These are phyloP conservation scores for Coemansia sp. DNA, from an alignment of 192 early-diverging fungal species.

Conservation along the genomic window DNA sequence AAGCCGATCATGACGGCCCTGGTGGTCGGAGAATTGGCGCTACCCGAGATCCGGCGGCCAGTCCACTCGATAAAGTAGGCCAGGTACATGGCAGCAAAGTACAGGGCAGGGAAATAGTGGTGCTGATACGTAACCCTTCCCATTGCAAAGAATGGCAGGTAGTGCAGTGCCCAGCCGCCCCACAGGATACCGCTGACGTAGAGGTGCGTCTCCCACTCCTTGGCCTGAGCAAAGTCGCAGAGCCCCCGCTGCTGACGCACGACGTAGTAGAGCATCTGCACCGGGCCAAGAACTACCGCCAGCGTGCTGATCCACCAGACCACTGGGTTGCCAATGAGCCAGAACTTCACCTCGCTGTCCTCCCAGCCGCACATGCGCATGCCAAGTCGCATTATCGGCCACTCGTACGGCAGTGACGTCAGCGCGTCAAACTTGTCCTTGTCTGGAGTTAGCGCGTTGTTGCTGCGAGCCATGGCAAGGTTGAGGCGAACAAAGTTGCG, in stretches of 20 bases:
- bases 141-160: slow-evolving; percentile 94
- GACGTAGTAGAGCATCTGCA: slow-evolving; percentile 28
- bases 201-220: slow-evolving; percentile 72
- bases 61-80: slow-evolving; percentile 82
- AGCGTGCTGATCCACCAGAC: slow-evolving; percentile 85
- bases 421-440: slow-evolving; percentile 84
- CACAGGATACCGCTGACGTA: slow-evolving; percentile 74
- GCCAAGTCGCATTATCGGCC: slow-evolving; percentile 87
- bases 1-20: slow-evolving; percentile 10
- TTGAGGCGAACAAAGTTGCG: slow-evolving; percentile 90
- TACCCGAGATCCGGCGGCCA: slow-evolving; percentile 38
- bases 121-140: slow-evolving; percentile 96
- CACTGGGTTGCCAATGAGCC: slow-evolving; percentile 90
- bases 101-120: slow-evolving; percentile 96
- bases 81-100: slow-evolving; percentile 87
- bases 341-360: slow-evolving; percentile 85
- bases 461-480: slow-evolving; percentile 94
- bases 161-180: slow-evolving; percentile 94
- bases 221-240: slow-evolving; percentile 15
- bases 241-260: slow-evolving; percentile 66
- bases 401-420: slow-evolving; percentile 70
- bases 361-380: slow-evolving; percentile 95
- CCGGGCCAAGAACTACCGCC: slow-evolving; percentile 29
- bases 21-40: slow-evolving; percentile 10
- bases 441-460: slow-evolving; percentile 94